Evolutionary conservation across 495 filamentous ascomycete genomes (phyloP), one percentile per base, ranked within the genome.

Genomic region (Aspergillus affinis): DNA sequence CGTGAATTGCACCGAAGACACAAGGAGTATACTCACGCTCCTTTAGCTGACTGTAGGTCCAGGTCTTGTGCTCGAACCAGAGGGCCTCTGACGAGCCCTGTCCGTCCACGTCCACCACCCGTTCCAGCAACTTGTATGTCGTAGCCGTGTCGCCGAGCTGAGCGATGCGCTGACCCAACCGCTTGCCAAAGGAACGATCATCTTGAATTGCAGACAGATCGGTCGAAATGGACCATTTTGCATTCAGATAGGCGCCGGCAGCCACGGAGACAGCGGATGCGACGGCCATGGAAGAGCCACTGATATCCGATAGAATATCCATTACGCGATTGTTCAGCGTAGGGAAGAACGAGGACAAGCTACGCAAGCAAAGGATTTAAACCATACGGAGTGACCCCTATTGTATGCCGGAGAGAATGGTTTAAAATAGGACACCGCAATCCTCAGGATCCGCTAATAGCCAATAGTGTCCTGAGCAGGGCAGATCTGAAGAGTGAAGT

Each of bases 51-150:
- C 59, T 65, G 65, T 83, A 82, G 2, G 72, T 81, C 81, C 81
- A 81, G 17, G 72, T 77, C 61, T 73, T 76, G 4, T 77, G 70
- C 57, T 83, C 81, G 68, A 82, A 82, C 81, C 81, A 83, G 18
- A 83, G 60, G 6, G 75, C 76, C 50, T 82, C 78, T 4, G 45
- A 48, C 0, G 64, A 56, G 5, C 71, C 74, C 27, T 73, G 62
- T 3, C 70, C 67, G 6, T 80, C 70, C 4, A 76, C 70, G 12
- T 76, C 75, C 13, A 80, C 68, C 0, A 75, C 68, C n/a, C 69
- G 67, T 52, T 76, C 68, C 6, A 83, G 73, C 66, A 82, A 69
- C 48, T 69, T 71, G 63, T 81, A 82, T 18, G 80, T 61, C 0
- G 78, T 81, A 13, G 70, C 59, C 10, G 72, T 71, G 59, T 78